Base-by-base conservation (phyloP, 2,329 filamentous ascomycete genomes). In the Phaeosphaeria sp. region DNA sequence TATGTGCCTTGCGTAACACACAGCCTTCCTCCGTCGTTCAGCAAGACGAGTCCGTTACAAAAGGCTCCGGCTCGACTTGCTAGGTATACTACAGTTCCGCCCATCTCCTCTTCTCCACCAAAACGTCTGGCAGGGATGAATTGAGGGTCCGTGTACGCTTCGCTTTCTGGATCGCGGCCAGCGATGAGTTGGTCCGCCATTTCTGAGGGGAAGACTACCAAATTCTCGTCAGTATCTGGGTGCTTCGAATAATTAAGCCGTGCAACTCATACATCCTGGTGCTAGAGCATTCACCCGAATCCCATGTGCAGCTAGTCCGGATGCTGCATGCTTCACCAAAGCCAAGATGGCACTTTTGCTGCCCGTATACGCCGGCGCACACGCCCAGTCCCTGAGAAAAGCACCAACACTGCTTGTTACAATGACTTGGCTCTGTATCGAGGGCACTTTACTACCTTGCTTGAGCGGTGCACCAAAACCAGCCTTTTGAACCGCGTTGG, bases 281-380 rank as follows among this genome's bases (percentile, higher is more conserved):
- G 81, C 77, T 47, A 85, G 76, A 0, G 78, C 75, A 64, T 85
- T 85, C 1, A 78, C 76, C 1, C 83, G 75, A 33, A 85, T 84
- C 18, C 75, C 70, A 51, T 68, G 77, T 53, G 54, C 72, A 18
- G 61, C 79, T 58, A 71, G 71, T 15, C 58, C 61, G 0, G 81
- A 83, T 1, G 80, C 72, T 17, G 83, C 66, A 56, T 77, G 74
- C 67, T 85, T 85, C 7, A 81, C 76, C 42, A 84, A 52, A 60
- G 82, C 79, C 0, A 77, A 81, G 5, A 75, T 72, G 0, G 75
- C 81, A 1, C 80, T 77, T 63, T 85, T 85, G 36, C 77, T 61
- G 2, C 55, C 53, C 6, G 55, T 48, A 57, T 69, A 69, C 2
- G 63, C 56, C 22, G 55, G 54, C 47, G 43, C 33, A 40, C 42